Conservation (phyloP, 805 yeast species). For the Teunomyces tritomae region DNA sequence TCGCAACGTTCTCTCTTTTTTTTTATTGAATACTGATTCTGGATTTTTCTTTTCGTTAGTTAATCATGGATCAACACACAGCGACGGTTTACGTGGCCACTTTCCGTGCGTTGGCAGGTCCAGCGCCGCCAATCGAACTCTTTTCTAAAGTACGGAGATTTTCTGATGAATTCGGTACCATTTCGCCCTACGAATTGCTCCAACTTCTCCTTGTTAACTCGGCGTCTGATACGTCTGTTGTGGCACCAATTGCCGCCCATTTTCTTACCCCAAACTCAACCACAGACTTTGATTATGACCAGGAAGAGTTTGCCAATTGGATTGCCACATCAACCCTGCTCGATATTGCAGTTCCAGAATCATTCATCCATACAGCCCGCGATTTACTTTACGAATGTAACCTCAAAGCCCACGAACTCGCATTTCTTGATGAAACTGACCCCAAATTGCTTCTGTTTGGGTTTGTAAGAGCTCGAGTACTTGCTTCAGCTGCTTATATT, state of each 20-base stretch:
- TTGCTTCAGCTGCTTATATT: conserved; percentile 12
- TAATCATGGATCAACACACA: neutral
- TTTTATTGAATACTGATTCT: too few relatives aligned
- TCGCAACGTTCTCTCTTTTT: too few relatives aligned
- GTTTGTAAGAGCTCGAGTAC: conserved; percentile 5
- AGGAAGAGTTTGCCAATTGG: conserved; percentile 2
- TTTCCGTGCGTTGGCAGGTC: neutral
- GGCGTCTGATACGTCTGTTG: neutral
- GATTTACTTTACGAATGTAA: neutral
- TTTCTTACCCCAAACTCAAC: neutral
- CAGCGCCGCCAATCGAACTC: neutral
- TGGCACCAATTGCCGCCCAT: neutral
- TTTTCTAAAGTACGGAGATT: neutral
- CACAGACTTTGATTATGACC: neutral
- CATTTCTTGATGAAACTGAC: conserved; percentile 25
- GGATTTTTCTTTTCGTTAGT: too few relatives aligned
- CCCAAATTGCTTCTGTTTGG: neutral
- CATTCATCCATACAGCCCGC: neutral
- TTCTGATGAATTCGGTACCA: neutral
- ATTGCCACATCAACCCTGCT: neutral
- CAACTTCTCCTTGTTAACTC: neutral
- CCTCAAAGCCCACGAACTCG: neutral
- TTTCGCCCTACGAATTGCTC: neutral
- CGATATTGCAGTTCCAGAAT: neutral
- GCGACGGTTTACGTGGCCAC: neutral